These are phyloP conservation scores for Rhipidocladum racemiflorum DNA, from an alignment of 176 grass and related monocot species.

Conservation along the genomic window DNA sequence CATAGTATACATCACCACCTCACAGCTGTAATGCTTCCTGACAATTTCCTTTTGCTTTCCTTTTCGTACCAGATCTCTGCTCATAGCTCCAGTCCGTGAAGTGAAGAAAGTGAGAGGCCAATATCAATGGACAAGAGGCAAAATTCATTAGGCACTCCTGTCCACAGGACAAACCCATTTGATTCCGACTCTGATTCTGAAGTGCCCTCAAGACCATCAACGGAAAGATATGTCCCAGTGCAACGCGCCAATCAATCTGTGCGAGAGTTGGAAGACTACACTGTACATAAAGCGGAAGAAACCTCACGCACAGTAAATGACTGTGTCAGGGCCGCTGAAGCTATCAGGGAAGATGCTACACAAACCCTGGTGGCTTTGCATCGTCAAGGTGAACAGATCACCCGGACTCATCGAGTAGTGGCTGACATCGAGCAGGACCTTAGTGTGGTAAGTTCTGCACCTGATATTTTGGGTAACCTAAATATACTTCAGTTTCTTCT, in stretches of 20 bases:
- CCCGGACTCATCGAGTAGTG: constrained; percentile 58
- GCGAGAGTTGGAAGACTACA: constrained; percentile 76
- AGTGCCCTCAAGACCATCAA: constrained; percentile 42
- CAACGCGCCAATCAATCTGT: constrained; percentile 47
- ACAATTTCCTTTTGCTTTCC: background rate
- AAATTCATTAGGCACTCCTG: constrained; percentile 39
- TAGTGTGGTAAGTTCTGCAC: constrained; percentile 58
- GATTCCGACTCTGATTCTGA: constrained; percentile 80
- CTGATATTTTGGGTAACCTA: background rate
- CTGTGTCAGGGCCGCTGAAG: constrained; percentile 81
- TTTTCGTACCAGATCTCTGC: constrained; percentile 10
- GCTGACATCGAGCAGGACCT: constrained; percentile 83
- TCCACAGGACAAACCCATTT: constrained; percentile 57
- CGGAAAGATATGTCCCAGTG: constrained; percentile 45
- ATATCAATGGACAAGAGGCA: constrained; percentile 52
- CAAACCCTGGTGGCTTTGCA: constrained; percentile 70
- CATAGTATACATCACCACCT: background rate
- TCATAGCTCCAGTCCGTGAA: background rate
- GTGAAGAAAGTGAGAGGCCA: constrained; percentile 39
- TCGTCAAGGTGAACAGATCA: constrained; percentile 89
- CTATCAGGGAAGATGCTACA: constrained; percentile 83
- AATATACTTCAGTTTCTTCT: background rate
- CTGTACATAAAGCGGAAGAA: constrained; percentile 56
- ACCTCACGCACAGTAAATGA: constrained; percentile 72
- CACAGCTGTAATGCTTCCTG: constrained; percentile 20